Evolutionary conservation across 768 basidiomycete genomes (phyloP).

Genomic region (Thelephora ganbajun): DNA sequence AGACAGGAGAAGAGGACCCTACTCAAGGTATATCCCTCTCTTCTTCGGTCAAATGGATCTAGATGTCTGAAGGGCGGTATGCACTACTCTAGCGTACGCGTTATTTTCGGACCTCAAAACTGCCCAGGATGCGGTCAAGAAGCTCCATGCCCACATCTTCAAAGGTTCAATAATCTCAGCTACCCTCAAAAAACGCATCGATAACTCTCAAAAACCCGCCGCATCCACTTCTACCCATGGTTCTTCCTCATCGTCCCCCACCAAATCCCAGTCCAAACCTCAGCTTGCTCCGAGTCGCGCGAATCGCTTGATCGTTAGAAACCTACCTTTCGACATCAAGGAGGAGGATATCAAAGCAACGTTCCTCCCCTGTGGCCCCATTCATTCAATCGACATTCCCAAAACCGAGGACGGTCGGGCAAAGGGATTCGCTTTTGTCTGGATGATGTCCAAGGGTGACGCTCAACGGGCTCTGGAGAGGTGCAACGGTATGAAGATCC

Average conservation of each 20-base stretch:
- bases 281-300: slow-evolving; percentile 47
- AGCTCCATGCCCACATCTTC: slow-evolving; percentile 87
- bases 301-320: slow-evolving; percentile 80
- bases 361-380: slow-evolving; percentile 80
- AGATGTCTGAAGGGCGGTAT: neutral
- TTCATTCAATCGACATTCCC: slow-evolving; percentile 78
- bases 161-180: slow-evolving; percentile 81
- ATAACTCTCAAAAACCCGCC: slow-evolving; percentile 37
- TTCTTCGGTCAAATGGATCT: neutral
- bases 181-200: slow-evolving; percentile 75
- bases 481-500: slow-evolving; percentile 63
- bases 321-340: slow-evolving; percentile 73
- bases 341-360: slow-evolving; percentile 74
- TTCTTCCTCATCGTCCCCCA: slow-evolving; percentile 7
- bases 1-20: slow-evolving; percentile 31
- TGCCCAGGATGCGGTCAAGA: slow-evolving; percentile 59
- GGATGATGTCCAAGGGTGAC: slow-evolving; percentile 79
- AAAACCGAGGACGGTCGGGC: slow-evolving; percentile 25
- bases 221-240: slow-evolving; percentile 18
- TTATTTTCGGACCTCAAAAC: slow-evolving; percentile 53
- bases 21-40: slow-evolving; percentile 27
- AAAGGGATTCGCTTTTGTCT: slow-evolving; percentile 89
- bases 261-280: slow-evolving; percentile 15
- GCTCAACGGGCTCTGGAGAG: slow-evolving; percentile 71
- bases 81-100: slow-evolving; percentile 43